These are phyloP conservation scores for Prunus salicina DNA, from an alignment of 306 rosid species.

Conservation along the genomic window DNA sequence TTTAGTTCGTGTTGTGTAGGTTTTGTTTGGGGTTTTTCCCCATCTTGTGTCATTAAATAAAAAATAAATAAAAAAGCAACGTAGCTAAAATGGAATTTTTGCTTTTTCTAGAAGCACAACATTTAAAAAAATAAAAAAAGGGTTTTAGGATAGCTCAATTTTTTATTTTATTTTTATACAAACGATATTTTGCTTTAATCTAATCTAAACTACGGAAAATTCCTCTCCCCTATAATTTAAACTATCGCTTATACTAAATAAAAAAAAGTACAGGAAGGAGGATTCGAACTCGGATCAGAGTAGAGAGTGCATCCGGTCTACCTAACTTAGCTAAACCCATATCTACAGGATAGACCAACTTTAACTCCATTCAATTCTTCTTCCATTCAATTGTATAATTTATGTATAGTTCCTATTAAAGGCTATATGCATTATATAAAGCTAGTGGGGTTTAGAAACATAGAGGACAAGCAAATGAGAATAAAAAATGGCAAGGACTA, in stretches of 20 bases:
- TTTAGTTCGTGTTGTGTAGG: too few species aligned
- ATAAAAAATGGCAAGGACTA: background rate
- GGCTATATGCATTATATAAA: background rate
- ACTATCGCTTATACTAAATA: too few species aligned
- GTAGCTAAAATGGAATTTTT: background rate
- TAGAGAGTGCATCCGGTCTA: fast-evolving
- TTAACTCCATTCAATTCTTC: background rate
- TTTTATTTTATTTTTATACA: background rate
- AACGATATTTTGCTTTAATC: too few species aligned
- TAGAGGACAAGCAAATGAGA: background rate
- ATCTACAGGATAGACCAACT: too few species aligned
- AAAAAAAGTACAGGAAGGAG: too few species aligned
- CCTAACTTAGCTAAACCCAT: too few species aligned
- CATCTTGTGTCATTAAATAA: background rate
- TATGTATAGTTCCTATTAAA: background rate
- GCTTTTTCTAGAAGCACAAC: background rate
- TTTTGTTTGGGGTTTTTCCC: too few species aligned
- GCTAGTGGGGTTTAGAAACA: background rate
- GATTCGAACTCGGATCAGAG: fast-evolving
- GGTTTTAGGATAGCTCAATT: background rate
- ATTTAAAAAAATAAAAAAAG: background rate
- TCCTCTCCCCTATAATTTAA: too few species aligned
- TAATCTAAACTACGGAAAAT: too few species aligned
- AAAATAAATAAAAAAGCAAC: background rate
- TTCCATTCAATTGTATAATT: background rate